These are phyloP conservation scores for Russula vinacea DNA, from an alignment of 768 basidiomycete genomes.

Conservation along the genomic window DNA sequence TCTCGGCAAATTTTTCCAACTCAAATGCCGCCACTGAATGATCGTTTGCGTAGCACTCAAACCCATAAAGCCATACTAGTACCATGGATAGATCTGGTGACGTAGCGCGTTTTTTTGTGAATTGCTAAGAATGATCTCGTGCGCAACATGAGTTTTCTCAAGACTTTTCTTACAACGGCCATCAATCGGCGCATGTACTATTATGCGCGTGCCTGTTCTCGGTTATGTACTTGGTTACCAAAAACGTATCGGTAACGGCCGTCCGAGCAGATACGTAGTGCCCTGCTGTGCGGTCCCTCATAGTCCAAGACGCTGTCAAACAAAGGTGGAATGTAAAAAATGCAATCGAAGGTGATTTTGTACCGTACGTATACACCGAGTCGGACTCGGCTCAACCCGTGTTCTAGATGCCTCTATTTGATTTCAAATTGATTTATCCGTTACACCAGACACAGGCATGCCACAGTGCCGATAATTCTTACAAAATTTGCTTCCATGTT, in stretches of 20 bases:
- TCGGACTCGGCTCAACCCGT: too few species aligned
- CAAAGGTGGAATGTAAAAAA: too few species aligned
- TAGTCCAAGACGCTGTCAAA: too few species aligned
- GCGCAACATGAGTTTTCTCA: not conserved
- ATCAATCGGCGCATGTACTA: slow-evolving; percentile 4
- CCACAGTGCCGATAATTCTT: too few species aligned
- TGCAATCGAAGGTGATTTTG: too few species aligned
- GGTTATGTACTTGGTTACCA: slow-evolving; percentile 10
- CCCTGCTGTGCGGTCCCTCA: not conserved
- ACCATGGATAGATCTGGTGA: slow-evolving; percentile 3
- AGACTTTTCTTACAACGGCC: not conserved
- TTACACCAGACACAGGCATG: too few species aligned
- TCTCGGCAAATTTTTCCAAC: slow-evolving; percentile 11
- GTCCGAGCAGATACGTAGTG: not conserved
- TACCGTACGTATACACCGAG: too few species aligned
- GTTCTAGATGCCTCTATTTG: too few species aligned
- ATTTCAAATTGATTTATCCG: too few species aligned
- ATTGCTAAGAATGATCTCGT: slow-evolving; percentile 1
- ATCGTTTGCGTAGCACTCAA: slow-evolving; percentile 12
- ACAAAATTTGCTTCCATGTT: not conserved
- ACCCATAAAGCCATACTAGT: slow-evolving; percentile 9
- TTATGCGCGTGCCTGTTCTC: slow-evolving; percentile 13
- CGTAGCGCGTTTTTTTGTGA: slow-evolving; percentile 2
- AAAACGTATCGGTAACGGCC: slow-evolving; percentile 1
- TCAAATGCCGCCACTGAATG: not conserved